Evolutionary conservation across 2,329 filamentous ascomycete species (phyloP).

Genomic region (Dothideomycetidae sp.): DNA sequence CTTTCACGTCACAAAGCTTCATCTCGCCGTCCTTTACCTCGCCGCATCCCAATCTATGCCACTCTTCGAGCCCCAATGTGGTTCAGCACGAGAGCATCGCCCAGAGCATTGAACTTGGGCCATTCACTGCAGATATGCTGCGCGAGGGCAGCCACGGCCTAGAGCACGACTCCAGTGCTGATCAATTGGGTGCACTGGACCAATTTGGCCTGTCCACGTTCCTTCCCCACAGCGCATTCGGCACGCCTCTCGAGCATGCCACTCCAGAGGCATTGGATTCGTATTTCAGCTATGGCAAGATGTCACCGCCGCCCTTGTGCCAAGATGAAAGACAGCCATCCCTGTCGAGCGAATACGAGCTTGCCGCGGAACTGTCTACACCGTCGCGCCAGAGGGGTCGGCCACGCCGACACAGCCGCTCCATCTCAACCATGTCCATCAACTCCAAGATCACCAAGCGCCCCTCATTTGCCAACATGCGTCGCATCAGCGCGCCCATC

Average conservation of each 20-base stretch:
- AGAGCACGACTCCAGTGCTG: constrained; percentile 1
- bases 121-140: too few species aligned
- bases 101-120: constrained; percentile 8
- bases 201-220: background rate
- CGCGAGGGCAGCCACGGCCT: too few species aligned
- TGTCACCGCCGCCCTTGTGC: constrained; percentile 5
- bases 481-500: constrained; percentile 21
- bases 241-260: background rate
- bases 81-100: constrained; percentile 5
- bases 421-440: constrained; percentile 6
- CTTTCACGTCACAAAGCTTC: too few species aligned
- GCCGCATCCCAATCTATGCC: constrained; percentile 1
- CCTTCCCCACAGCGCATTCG: background rate
- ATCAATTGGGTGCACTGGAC: background rate
- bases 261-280: background rate
- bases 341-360: constrained; percentile 1
- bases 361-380: constrained; percentile 1
- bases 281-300: background rate
- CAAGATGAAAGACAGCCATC: constrained; percentile 4
- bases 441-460: constrained; percentile 9
- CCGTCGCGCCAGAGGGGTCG: constrained; percentile 1
- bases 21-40: too few species aligned
- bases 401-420: constrained; percentile 7
- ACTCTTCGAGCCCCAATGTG: constrained; percentile 3
- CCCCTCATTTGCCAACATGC: constrained; percentile 3